Base-by-base conservation (phyloP, 371 early-diverging fungal genomes). In the Mucor irregularis region DNA sequence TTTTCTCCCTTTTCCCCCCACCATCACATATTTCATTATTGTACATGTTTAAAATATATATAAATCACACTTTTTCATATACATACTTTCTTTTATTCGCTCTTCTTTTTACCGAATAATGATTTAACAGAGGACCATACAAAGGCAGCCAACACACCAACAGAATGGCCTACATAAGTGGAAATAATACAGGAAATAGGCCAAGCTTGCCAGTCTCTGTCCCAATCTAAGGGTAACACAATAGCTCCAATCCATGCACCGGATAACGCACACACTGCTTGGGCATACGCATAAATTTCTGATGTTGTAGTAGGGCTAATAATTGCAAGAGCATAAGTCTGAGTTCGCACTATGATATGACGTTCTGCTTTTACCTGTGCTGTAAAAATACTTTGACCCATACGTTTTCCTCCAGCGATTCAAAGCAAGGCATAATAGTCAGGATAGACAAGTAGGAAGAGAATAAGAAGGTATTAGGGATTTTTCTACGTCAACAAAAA, bases 211-310 rank as follows among this genome's bases (percentile, higher is more conserved):
- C 78, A 78, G 31, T 74, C 75, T 48, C 73, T 54, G 38, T 78
- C 78, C 78, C 78, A 78, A 65, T 78, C 78, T 50, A 78, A 56
- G 13, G 78, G 78, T 37, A 78, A 56, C 3, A 78, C 78, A 49
- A 78, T 69, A 7, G 78, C 78, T 21, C 78, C 78, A 16, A 78
- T 71, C 78, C 78, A 78, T n/a, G 78, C 74, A 10, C 78, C 78
- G 5, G 71, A 66, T 16, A 78, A 50, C 2, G 73, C 55, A 37
- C 75, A 74, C 10, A 78, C 38, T 1, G 64, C 62, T 63, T 78
- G 74, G 14, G 73, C 57, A 61, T 78, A 78, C 3, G 74, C 74
- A 50, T 66, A 74, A 16, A 78, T 74, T 43, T 78, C 78, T 25
- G 61, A 31, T 2, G 61, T 67, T 9, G 69, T 73, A 24, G 58